Base-by-base conservation (phyloP, 1,284 basidiomycete genomes). In the Tylopilus orsonianus region DNA sequence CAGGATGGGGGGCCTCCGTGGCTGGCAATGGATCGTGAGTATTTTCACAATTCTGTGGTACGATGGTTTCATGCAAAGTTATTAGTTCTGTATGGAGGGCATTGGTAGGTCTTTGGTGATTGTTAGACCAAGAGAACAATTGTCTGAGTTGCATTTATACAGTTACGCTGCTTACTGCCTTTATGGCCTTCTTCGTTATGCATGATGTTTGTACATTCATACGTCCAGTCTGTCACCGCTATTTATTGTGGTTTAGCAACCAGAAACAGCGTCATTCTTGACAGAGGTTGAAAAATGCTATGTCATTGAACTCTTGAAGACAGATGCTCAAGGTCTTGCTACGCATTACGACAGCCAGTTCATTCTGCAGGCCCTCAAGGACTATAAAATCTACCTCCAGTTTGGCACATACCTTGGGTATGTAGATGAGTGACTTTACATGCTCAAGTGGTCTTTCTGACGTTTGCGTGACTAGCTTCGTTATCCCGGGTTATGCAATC, bases 401-500 rank as follows among this genome's bases (percentile, higher is more conserved):
- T 58, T 72, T 32, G 56, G 64, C 6, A 67, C 74, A 34, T 75
- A 72, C 49, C 64, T 73, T 14, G 73, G 74, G 71, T 75, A 41
- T 8, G 61, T 55, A 26, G 29, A 30, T 10, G n/a, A n/a, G 23
- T 0, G 14, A n/a, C 20, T 32, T 14, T 13, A 20, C 32, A 16
- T 23, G 12, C 20, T 10, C 2, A 0, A 8, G 3, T 8, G 14
- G 8, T 33, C 14, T 13, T 37, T 24, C 42, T 47, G 40, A 53
- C 6, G 49, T 43, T 52, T 49, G 48, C 20, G n/a, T 29, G 33
- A 10, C 13, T 43, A 69, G 76, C 20, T 50, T 75, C 33, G 62
- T 79, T 43, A 64, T 77, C 44, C 74, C 81, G 5, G 66, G 76
- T 24, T 83, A 83, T 56, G 75, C 77, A 13, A 73, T 83, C 50